Base-by-base conservation (phyloP, 345 rosid genomes). In the Sonneratia caseolaris region DNA sequence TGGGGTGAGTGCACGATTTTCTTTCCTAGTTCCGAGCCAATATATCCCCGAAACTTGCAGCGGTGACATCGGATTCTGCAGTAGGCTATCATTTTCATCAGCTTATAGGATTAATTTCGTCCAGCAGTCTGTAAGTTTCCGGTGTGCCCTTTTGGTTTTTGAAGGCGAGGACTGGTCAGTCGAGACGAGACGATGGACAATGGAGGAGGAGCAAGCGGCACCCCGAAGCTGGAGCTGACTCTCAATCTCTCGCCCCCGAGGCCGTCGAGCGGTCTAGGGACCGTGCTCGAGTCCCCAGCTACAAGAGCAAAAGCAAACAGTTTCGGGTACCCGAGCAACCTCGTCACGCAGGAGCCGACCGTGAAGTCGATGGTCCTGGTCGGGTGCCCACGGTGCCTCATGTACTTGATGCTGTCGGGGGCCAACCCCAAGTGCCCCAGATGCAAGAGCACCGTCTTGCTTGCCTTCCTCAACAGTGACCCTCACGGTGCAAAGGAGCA, bases 331-430 rank as follows among this genome's bases (percentile, higher is more conserved):
- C n/a, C 72, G 64, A 66, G 81, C 45, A 42, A 42, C 32, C 72
- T 74, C 51, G 5, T 42, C 45, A 5, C 2, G 45, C 45, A 6
- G 61, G 61, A 55, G 61, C 67, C 75, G 1, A 81, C 57, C 22
- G 68, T 21, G 19, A 57, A 67, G 64, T 47, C 81, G 14, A 82
- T 88, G 92, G 42, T 82, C 72, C 70, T 88, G 13, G 86, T 76
- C 21, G 92, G 92, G 3, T 88, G 90, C 57, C 84, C 86, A 40
- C 74, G 85, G 43, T 88, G 92, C 78, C 80, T 88, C 47, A 84
- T 86, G 90, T 88, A 84, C 66, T 82, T 86, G 61, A 86, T 88
- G 90, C n/a, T 83, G 35, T 83, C 87, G 10, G 82, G 78, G 3
- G 45, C 45, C 45, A 78, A 81, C 55, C 90, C 84, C 7, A 86